Evolutionary conservation across 768 basidiomycete genomes (phyloP), one percentile per base, ranked within the genome.

Genomic region (Rhodotorula kratochvilovae): DNA sequence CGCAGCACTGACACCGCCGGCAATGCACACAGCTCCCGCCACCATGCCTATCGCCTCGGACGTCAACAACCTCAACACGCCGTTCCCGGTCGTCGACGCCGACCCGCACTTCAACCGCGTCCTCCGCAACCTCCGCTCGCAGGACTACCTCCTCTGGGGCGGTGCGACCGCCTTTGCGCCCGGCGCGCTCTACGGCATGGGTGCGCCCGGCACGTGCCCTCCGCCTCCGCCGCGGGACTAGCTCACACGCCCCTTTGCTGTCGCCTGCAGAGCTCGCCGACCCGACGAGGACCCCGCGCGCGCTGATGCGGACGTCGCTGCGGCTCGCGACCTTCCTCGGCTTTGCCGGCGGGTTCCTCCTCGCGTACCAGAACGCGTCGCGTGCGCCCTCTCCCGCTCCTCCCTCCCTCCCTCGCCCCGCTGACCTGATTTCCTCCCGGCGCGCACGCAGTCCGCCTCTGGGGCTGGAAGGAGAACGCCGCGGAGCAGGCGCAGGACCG

Each of bases 391-490:
- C 57, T 17, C 55, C 53, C 43, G 63, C 79, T 31, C n/a, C 39
- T 3, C 27, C 15, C 51, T 21, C 10, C 19, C 42, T 15, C 1
- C 10, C 39, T 8, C 13, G 29, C n/a, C 17, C 2, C 2, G 10
- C 33, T 21, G 23, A 17, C 27, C 23, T 95, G 79, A 80, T 90
- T 84, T 55, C 48, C 55, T 21, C 59, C 53, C 43, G 64, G 11
- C 16, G 10, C 25, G 23, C 23, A 4, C 48, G 19, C 77, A 92
- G 90, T 86, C 79, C 91, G 92, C n/a, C 91, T 95, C 84, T 93
- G 90, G 91, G 92, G 92, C 62, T 94, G 91, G 92, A 82, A 86
- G 12, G 92, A 95, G 81, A 95, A 95, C 81, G 85, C 63, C n/a
- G 17, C 64, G 25, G 95, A 98, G 80, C 86, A 89, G 74, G 86